Base-by-base conservation (phyloP, 768 basidiomycete species). In the Tephrocybe sp. region DNA sequence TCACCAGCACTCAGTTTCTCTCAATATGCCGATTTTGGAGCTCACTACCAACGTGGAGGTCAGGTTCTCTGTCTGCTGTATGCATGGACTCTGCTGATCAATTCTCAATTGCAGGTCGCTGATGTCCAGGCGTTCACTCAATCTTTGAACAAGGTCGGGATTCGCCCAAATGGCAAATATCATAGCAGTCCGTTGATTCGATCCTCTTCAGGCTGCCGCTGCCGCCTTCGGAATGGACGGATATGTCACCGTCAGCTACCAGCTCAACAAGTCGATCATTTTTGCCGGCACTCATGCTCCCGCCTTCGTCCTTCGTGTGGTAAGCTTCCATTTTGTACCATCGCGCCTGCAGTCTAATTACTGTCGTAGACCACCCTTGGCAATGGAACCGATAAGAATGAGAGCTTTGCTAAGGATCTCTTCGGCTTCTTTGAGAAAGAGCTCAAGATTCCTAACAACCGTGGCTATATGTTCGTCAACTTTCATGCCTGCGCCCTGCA, bases 21-120 rank as follows among this genome's bases (percentile, higher is more conserved):
- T 49, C 28, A 42, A 34, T 26, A 50, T 50, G 48, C 48, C 48
- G 14, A 42, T 50, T 14, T 24, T 50, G 12, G 48, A 42, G 15
- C 32, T 50, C 32, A 50, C 23, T 21, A 50, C 48, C 48, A 42
- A 50, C 48, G 48, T 50, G 2, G 34, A 50, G 48, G 49, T 50
- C n/a, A 24, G 48, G 2, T 40, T 28, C 6, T 8, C 18, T n/a
- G 7, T 4, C 15, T 43, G 30, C 17, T 17, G 14, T 23, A 11
- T 8, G 8, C 30, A 41, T 14, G 18, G 18, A 4, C 6, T 21
- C 10, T 28, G 8, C 33, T 50, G 24, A 50, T 43, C 10, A 11
- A 12, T 15, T 4, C 21, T 18, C 15, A 6, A 5, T 20, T 14
- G 32, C 30, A 49, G 48, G 48, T 49, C 48, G 15, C 39, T 32